These are phyloP conservation scores for Neurospora sp. DNA, from an alignment of 495 filamentous ascomycete genomes.

Conservation along the genomic window DNA sequence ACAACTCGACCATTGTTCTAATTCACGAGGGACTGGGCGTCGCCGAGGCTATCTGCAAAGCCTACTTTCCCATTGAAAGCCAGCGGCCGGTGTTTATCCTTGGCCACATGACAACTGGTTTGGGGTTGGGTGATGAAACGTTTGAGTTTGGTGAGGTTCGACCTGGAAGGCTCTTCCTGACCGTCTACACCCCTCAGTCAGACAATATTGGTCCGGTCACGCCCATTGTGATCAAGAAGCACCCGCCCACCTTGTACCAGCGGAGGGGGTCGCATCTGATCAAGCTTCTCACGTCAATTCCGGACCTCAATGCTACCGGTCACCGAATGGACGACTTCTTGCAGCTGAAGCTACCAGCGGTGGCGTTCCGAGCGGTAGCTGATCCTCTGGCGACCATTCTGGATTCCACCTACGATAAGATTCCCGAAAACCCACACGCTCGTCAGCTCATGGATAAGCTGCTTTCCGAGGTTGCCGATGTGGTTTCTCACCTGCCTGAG, in stretches of 20 bases:
- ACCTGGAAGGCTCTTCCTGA: conserved; percentile 19
- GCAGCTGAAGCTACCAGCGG: conserved; percentile 52
- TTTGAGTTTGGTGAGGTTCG: conserved; percentile 56
- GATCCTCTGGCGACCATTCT: conserved; percentile 68
- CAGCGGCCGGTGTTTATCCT: conserved; percentile 65
- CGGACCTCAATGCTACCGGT: conserved; percentile 18
- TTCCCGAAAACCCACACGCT: conserved; percentile 52
- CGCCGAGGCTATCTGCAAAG: conserved; percentile 58
- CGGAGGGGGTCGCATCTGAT: conserved; percentile 19
- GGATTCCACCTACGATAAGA: conserved; percentile 58
- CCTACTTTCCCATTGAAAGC: conserved; percentile 54
- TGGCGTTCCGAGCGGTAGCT: conserved; percentile 64
- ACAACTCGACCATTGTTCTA: conserved; percentile 65
- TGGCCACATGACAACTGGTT: conserved; percentile 57
- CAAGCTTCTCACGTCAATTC: conserved; percentile 17
- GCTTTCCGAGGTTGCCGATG: conserved; percentile 35
- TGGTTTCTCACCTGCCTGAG: conserved; percentile 43
- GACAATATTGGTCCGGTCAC: neutral
- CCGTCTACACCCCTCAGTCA: conserved; percentile 6
- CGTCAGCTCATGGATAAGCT: conserved; percentile 58
- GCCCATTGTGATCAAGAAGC: conserved; percentile 4
- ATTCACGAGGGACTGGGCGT: conserved; percentile 77
- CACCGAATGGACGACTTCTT: conserved; percentile 19
- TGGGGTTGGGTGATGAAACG: conserved; percentile 30
- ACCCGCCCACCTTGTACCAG: conserved; percentile 14